Base-by-base conservation (phyloP, 1,284 basidiomycete species). In the Malassezia yamatoensis region DNA sequence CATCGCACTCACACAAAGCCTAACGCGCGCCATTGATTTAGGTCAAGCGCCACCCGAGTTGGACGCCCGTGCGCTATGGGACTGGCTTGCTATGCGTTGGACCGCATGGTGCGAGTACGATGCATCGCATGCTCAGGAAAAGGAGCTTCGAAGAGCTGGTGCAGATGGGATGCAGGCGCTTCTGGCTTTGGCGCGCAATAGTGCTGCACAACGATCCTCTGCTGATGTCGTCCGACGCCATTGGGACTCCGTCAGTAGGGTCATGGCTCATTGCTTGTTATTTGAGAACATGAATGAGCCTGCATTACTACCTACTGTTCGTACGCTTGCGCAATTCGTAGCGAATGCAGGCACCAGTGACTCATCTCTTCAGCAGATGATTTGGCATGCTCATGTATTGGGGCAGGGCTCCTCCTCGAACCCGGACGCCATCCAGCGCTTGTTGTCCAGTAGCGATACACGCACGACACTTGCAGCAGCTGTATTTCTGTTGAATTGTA, bases 281-380 rank as follows among this genome's bases (percentile, higher is more conserved):
- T 58, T 51, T 24, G 50, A 58, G 46, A 51, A 36, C 39, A 58
- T 58, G 55, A 35, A 39, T 20, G 55, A 58, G 12, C 55, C 55
- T 3, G 33, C 47, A 38, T 16, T 58, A 7, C 16, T 58, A 1
- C 44, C 47, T 2, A 13, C 39, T 10, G 47, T 53, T 36, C 55
- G 55, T 12, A 49, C 51, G 2, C 45, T 58, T 18, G 50, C 55
- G 11, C 55, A 58, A 37, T 20, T 47, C 10, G 39, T 58, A 6
- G 51, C 39, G 5, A 58, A 58, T 45, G 32, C 18, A 4, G 37
- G 33, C 12, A 53, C 50, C 9, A n/a, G 51, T 41, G 35, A 43
- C 16, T 13, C 11, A 4, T 40, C 45, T 4, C 11, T 43, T 18
- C 49, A 36, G 39, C 29, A 34, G 15, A 20, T 9, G 15, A 15